These are phyloP conservation scores for Dissophora ornata DNA, from an alignment of 192 early-diverging fungal species.

Conservation along the genomic window DNA sequence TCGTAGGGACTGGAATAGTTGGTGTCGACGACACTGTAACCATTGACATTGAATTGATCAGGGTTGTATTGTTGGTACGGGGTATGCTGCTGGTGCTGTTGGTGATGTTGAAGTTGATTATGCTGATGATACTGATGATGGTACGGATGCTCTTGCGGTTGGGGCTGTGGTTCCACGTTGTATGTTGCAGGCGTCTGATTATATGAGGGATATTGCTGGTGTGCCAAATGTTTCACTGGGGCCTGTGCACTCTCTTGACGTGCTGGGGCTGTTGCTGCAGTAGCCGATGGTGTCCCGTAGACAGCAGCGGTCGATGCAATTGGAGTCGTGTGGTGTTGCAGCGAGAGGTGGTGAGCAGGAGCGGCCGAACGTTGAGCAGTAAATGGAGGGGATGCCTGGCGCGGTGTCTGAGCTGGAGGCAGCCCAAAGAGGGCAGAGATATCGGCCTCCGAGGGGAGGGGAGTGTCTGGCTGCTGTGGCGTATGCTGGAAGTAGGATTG, in stretches of 20 bases:
- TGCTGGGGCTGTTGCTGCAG: neutral
- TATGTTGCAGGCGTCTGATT: neutral
- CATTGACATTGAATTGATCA: constrained; percentile 18
- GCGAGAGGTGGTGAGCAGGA: constrained; percentile 15
- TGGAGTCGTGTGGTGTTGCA: constrained; percentile 12
- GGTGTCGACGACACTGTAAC: constrained; percentile 19
- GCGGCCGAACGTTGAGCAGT: constrained; percentile 13
- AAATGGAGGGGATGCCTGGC: neutral
- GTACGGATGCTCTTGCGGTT: neutral
- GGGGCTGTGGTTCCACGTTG: constrained; percentile 1
- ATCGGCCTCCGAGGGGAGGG: constrained; percentile 29
- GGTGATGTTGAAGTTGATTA: constrained; percentile 10
- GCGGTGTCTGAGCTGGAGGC: neutral
- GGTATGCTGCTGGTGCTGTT: constrained; percentile 21
- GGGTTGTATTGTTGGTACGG: constrained; percentile 10
- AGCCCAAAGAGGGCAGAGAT: constrained; percentile 50
- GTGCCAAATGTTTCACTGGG: neutral
- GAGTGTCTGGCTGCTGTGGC: neutral
- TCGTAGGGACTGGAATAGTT: constrained; percentile 6
- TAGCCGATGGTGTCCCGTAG: neutral
- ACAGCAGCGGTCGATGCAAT: constrained; percentile 16
- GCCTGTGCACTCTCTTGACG: no score
- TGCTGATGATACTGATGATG: constrained; percentile 6
- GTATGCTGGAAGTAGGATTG: no score
- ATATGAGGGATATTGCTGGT: constrained; percentile 13